Percentiles rank a stretch among this genome's conserved stretches.
Conservation (phyloP, 2,329 filamentous ascomycete species). For the Hymenoscyphus albidus region DNA sequence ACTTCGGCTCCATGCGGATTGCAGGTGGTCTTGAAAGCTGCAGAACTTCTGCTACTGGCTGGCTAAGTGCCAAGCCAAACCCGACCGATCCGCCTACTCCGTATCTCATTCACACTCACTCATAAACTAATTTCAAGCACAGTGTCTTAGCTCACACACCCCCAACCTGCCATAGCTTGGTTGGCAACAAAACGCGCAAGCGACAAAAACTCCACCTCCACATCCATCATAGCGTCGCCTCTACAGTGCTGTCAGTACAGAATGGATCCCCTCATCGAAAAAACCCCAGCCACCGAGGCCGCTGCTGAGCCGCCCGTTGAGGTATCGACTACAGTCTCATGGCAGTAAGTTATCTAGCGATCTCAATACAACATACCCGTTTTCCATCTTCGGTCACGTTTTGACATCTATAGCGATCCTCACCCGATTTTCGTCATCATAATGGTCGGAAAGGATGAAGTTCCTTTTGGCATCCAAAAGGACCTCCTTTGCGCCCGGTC, state of each 20-base stretch:
- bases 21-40: neutral
- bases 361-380: neutral
- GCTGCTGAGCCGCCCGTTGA: constrained; percentile 5
- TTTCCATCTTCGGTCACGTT: neutral
- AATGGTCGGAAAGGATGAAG: constrained; percentile 30
- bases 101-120: neutral
- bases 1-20: neutral
- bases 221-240: neutral
- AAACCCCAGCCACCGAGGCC: constrained; percentile 7
- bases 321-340: constrained; percentile 25
- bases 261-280: neutral
- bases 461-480: constrained; percentile 32
- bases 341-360: constrained; percentile 27
- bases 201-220: neutral
- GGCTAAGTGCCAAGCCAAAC: neutral
- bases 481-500: constrained; percentile 31
- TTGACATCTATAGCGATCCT: constrained; percentile 23
- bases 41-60: neutral
- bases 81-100: neutral
- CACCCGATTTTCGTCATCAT: constrained; percentile 32
- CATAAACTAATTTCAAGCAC: neutral
- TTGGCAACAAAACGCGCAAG: neutral
- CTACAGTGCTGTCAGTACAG: neutral
- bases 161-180: neutral
- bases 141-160: neutral